phyloP scores from a whole-genome alignment of 768 basidiomycete species.

The Saitozyma sp. region DNA sequence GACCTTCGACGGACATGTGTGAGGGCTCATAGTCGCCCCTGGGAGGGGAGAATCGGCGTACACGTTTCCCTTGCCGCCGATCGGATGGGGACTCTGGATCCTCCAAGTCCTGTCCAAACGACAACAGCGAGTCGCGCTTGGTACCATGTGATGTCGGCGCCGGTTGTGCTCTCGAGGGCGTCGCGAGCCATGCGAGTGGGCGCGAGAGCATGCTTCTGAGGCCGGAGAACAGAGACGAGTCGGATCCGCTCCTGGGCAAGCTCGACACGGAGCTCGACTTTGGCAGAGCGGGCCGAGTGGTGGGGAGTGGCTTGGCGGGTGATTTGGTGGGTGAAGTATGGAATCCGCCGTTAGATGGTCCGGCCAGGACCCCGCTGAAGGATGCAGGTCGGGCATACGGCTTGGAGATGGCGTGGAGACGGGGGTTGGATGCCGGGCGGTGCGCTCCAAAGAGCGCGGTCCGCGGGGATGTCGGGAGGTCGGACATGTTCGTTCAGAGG shows the following conservation, averaged over 20 bases:
- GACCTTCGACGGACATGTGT: slow-evolving; percentile 7
- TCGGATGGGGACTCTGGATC: slow-evolving; percentile 20
- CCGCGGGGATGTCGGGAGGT: slow-evolving; percentile 7
- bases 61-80: slow-evolving; percentile 4
- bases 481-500: neutral
- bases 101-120: slow-evolving; percentile 11
- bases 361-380: slow-evolving; percentile 6
- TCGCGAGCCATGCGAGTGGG: slow-evolving; percentile 29
- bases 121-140: slow-evolving; percentile 13
- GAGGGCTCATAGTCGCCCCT: slow-evolving; percentile 1
- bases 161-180: slow-evolving; percentile 16
- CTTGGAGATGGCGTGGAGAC: slow-evolving; percentile 15
- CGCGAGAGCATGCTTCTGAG: slow-evolving; percentile 21
- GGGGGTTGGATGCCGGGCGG: slow-evolving; percentile 16
- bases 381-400: slow-evolving; percentile 27
- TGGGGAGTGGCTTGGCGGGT: slow-evolving; percentile 11
- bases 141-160: neutral
- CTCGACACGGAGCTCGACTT: slow-evolving; percentile 9
- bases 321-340: slow-evolving; percentile 11
- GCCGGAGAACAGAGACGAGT: slow-evolving; percentile 11
- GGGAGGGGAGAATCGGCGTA: neutral
- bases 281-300: slow-evolving; percentile 10
- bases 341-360: slow-evolving; percentile 4
- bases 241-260: slow-evolving; percentile 8
- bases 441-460: slow-evolving; percentile 12